A percentile compares a stretch with the other conserved stretches of the same genome.
Conservation (phyloP, 495 filamentous ascomycete species). For the Amniculicola lignicola region DNA sequence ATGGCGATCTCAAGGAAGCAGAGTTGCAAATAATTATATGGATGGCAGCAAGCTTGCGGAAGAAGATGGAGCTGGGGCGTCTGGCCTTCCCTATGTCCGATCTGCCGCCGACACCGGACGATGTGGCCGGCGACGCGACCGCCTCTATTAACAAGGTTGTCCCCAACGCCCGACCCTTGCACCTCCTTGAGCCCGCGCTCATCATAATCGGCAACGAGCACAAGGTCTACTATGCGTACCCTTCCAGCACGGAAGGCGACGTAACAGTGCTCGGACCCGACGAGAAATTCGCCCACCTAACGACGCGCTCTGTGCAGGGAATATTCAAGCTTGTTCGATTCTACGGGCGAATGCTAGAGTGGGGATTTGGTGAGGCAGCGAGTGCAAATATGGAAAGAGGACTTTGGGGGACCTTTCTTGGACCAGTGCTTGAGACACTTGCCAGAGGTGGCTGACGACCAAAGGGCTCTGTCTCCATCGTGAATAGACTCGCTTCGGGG, state of each 20-base stretch:
- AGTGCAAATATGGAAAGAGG: neutral
- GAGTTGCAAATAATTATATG: conserved; percentile 22
- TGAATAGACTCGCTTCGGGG: neutral
- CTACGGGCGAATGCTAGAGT: conserved; percentile 17
- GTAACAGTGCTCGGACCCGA: conserved; percentile 23
- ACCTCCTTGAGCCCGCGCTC: conserved; percentile 19
- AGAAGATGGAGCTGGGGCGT: conserved; percentile 19
- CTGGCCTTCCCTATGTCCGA: conserved; percentile 6
- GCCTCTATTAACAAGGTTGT: neutral
- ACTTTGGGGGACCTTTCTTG: conserved; percentile 9
- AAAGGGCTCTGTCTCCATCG: neutral
- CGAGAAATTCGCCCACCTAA: conserved; percentile 23
- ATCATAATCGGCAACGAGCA: conserved; percentile 26
- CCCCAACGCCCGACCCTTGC: neutral
- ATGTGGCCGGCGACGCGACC: neutral
- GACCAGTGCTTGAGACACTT: conserved; percentile 7
- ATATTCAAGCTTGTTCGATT: conserved; percentile 23
- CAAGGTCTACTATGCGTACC: conserved; percentile 25
- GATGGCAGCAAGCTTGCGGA: conserved; percentile 25
- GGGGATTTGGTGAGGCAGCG: neutral
- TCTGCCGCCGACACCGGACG: conserved; percentile 5
- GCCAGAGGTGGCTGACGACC: neutral
- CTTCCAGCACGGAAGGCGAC: conserved; percentile 13
- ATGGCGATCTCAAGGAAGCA: conserved; percentile 20
- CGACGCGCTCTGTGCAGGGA: conserved; percentile 20